Evolutionary conservation across 2,329 filamentous ascomycete genomes (phyloP).

Genomic region (Beauveria rudraprayagi): DNA sequence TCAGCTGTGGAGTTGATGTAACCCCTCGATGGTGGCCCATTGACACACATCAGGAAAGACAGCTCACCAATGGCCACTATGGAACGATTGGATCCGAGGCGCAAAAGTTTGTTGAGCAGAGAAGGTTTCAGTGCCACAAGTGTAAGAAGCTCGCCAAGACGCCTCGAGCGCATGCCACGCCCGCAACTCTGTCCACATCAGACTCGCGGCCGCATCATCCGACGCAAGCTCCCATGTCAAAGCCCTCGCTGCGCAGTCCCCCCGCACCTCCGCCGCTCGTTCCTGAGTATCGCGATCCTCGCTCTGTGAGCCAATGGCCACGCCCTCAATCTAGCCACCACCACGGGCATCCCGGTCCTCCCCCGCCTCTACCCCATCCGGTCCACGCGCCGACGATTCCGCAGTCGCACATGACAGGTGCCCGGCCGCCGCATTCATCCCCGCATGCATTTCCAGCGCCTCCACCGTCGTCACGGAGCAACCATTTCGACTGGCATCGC

Average conservation of each 20-base stretch:
- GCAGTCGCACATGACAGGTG: constrained; percentile 8
- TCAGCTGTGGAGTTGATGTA: constrained; percentile 59
- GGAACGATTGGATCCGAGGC: constrained; percentile 47
- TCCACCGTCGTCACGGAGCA: constrained; percentile 19
- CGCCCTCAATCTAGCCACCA: constrained; percentile 12
- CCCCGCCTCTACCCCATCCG: constrained; percentile 12
- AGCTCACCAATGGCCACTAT: constrained; percentile 43
- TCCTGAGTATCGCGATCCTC: constrained; percentile 19
- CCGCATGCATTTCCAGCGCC: constrained; percentile 30
- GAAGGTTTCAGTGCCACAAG: constrained; percentile 67
- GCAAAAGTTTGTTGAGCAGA: constrained; percentile 50
- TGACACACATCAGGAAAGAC: constrained; percentile 42
- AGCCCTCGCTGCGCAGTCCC: constrained; percentile 22
- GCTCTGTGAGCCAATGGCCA: constrained; percentile 15
- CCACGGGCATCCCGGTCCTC: constrained; percentile 1
- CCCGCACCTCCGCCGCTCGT: constrained; percentile 17
- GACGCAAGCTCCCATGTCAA: constrained; percentile 11
- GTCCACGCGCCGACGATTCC: constrained; percentile 5
- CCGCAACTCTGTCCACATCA: constrained; percentile 14
- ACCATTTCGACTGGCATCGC: constrained; percentile 2
- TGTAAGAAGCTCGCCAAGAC: constrained; percentile 51
- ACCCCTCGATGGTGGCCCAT: constrained; percentile 68
- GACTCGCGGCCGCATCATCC: neutral
- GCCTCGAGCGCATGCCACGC: constrained; percentile 24
- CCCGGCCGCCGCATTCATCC: constrained; percentile 26